A percentile compares a stretch with the other conserved stretches of the same genome.
Conservation (phyloP, 2,329 filamentous ascomycete species). For the Phialophora verrucosa region DNA sequence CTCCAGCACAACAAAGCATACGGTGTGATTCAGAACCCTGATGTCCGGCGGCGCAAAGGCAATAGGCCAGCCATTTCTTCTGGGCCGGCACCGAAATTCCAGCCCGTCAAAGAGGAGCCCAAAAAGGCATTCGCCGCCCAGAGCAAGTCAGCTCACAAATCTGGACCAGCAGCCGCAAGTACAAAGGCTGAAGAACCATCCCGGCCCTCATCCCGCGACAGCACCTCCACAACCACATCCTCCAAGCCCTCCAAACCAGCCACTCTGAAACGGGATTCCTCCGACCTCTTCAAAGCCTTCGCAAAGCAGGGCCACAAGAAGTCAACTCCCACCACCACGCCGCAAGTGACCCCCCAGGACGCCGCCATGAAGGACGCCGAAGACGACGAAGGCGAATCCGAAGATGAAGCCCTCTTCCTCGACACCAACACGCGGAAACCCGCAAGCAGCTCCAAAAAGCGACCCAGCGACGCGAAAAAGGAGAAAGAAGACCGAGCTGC, state of each 20-base stretch:
- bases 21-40: slow-evolving; percentile 75
- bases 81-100: slow-evolving; percentile 40
- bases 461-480: slow-evolving; percentile 34
- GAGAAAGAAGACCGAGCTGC: slow-evolving; percentile 63
- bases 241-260: slow-evolving; percentile 45
- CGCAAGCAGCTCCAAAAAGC: slow-evolving; percentile 45
- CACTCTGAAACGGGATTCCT: slow-evolving; percentile 43
- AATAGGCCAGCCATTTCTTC: slow-evolving; percentile 44
- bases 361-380: slow-evolving; percentile 33
- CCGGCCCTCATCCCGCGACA: slow-evolving; percentile 39
- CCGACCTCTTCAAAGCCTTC: slow-evolving; percentile 40
- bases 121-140: slow-evolving; percentile 16
- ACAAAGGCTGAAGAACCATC: slow-evolving; percentile 38
- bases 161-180: not conserved
- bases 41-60: slow-evolving; percentile 62
- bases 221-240: slow-evolving; percentile 44
- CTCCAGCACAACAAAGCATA: slow-evolving; percentile 66
- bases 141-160: slow-evolving; percentile 16
- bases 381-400: slow-evolving; percentile 64
- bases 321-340: slow-evolving; percentile 25
- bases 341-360: slow-evolving; percentile 7
- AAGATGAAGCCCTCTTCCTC: slow-evolving; percentile 58
- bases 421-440: slow-evolving; percentile 47
- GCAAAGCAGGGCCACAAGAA: slow-evolving; percentile 36
- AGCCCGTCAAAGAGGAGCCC: slow-evolving; percentile 39